Percentiles rank a stretch among this genome's conserved stretches.
Conservation (phyloP, 305 asterid genomes). For the Solanum hybrid region DNA sequence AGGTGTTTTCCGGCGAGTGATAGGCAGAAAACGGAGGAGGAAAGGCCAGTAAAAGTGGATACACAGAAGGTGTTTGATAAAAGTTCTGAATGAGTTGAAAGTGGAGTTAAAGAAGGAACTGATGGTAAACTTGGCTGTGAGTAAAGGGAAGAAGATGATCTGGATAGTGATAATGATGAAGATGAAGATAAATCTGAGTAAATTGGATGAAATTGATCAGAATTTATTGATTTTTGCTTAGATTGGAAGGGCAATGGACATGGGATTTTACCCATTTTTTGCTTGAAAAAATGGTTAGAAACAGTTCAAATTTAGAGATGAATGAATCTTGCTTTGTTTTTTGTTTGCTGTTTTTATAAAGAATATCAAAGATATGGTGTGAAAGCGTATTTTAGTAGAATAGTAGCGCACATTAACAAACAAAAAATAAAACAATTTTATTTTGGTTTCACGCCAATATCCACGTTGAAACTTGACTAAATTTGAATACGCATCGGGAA, state of each 20-base stretch:
- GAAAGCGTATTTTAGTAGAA: not conserved
- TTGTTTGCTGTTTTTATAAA: not conserved
- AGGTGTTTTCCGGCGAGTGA: conserved; percentile 46
- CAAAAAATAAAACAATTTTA: not conserved
- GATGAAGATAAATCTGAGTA: conserved; percentile 27
- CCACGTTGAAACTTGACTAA: not conserved
- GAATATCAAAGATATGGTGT: not conserved
- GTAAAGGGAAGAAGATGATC: conserved; percentile 30
- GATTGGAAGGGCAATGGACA: conserved; percentile 21
- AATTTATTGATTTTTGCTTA: conserved; percentile 13
- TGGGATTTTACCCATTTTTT: conserved; percentile 29
- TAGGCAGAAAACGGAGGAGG: conserved; percentile 46
- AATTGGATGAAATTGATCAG: conserved; percentile 14
- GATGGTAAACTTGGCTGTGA: conserved; percentile 69
- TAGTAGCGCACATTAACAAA: not conserved
- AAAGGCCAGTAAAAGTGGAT: conserved; percentile 52
- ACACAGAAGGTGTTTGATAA: conserved; percentile 12
- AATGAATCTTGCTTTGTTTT: not conserved
- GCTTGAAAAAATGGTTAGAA: not conserved
- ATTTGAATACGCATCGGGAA: rapidly evolving
- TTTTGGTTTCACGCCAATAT: not conserved
- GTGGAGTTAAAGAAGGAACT: conserved; percentile 49
- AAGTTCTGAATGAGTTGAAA: conserved; percentile 1
- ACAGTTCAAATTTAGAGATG: not conserved
- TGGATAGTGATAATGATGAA: not conserved